Conservation (phyloP, 2,329 filamentous ascomycete genomes). For the Hypomyces rosellus region DNA sequence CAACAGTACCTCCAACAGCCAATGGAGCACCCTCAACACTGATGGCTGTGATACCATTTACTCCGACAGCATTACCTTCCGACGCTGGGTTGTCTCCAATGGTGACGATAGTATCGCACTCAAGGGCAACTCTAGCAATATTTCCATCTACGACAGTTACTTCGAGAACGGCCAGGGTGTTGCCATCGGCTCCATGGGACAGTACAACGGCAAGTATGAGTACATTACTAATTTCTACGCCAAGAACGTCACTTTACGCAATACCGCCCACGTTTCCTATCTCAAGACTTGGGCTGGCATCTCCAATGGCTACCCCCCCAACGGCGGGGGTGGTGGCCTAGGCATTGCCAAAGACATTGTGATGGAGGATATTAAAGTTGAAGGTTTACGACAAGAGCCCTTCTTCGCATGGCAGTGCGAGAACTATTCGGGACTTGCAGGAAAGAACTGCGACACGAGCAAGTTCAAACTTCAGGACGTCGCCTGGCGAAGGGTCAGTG, state of each 20-base stretch:
- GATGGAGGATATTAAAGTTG: constrained; percentile 25
- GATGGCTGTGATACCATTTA: constrained; percentile 46
- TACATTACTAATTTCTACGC: constrained; percentile 43
- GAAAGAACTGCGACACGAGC: constrained; percentile 29
- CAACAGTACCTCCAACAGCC: constrained; percentile 38
- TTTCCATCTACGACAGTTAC: constrained; percentile 40
- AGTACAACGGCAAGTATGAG: constrained; percentile 43
- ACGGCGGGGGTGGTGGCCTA: constrained; percentile 51
- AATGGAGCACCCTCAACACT: constrained; percentile 32
- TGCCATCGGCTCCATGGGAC: constrained; percentile 53
- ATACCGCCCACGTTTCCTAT: constrained; percentile 44
- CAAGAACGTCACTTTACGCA: constrained; percentile 38
- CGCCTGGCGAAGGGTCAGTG: constrained; percentile 21
- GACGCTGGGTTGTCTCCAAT: constrained; percentile 43
- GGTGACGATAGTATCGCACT: constrained; percentile 48
- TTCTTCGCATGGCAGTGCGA: constrained; percentile 32
- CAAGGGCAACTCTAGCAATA: constrained; percentile 52
- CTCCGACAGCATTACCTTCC: constrained; percentile 45
- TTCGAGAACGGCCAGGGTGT: constrained; percentile 46
- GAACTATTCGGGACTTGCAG: constrained; percentile 27
- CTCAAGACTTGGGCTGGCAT: constrained; percentile 55
- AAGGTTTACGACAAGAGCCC: constrained; percentile 22
- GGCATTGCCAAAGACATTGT: constrained; percentile 32
- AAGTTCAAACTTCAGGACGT: constrained; percentile 25
- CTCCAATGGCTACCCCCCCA: constrained; percentile 45